These are phyloP conservation scores for Xylaria flabelliformis DNA, from an alignment of 495 filamentous ascomycete species.

Conservation along the genomic window DNA sequence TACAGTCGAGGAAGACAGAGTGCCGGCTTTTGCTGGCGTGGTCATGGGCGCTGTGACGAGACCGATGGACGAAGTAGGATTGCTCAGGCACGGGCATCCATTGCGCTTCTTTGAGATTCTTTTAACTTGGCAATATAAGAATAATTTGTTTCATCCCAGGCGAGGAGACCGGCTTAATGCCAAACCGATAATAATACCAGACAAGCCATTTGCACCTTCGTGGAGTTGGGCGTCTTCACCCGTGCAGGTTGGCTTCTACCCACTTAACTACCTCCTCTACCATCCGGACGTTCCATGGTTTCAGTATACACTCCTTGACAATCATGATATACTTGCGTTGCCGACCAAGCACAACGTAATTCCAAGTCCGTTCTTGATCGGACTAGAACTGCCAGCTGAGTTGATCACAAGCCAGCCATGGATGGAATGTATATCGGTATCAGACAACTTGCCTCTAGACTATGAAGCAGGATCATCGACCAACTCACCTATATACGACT, in stretches of 20 bases:
- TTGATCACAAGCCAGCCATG: background rate
- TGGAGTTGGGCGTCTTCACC: slow-evolving; percentile 21
- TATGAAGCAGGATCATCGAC: background rate
- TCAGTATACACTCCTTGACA: slow-evolving; percentile 1
- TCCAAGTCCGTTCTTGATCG: background rate
- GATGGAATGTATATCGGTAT: background rate
- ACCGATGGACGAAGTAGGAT: background rate
- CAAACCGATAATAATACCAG: background rate
- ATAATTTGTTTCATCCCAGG: background rate
- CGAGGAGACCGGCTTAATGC: background rate
- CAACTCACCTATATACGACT: background rate
- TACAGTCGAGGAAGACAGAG: slow-evolving; percentile 3
- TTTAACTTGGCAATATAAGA: background rate
- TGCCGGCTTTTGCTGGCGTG: slow-evolving; percentile 11
- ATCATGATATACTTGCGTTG: slow-evolving; percentile 16
- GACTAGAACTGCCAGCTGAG: background rate
- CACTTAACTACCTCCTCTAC: background rate
- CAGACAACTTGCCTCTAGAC: background rate
- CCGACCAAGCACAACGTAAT: background rate
- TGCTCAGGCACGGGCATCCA: slow-evolving; percentile 16
- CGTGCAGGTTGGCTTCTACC: background rate
- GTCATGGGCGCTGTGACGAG: background rate
- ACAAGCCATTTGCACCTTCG: background rate
- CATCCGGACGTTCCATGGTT: background rate
- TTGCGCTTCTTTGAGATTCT: slow-evolving; percentile 7